Base-by-base conservation (phyloP, 1,284 basidiomycete species). In the Anthracocystis walkeri region DNA sequence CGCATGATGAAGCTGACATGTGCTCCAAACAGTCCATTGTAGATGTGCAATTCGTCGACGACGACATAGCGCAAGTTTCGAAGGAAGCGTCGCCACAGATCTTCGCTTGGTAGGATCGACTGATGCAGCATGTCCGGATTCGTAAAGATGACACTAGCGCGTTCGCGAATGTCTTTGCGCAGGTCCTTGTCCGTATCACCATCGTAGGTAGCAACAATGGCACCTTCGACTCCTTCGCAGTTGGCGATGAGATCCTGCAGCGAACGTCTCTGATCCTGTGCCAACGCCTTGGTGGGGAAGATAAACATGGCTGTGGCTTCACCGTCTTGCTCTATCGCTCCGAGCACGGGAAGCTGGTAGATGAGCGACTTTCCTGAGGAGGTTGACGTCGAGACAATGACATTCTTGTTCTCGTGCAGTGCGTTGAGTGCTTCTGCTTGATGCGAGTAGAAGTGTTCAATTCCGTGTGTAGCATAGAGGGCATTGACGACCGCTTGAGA, bases 351-450 rank as follows among this genome's bases (percentile, higher is more conserved):
- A 14, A 94, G 63, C 57, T 85, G 87, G 59, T 87, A 96, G 55
- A 96, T 94, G 21, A 96, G 88, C 83, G 93, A 95, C 86, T 96
- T 96, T 8, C 94, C 94, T 4, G 93, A 94, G 2, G 93, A 93
- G 2, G 94, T 96, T 75, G 91, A 92, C 0, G 94, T 96, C 1
- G 93, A 94, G 20, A 95, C 92, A 51, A 96, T 93, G 25, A 95
- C 93, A 83, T 93, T 88, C 57, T 89, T 89, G 7, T 89, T 89
- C 40, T 86, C 81, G 11, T 87, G 84, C 20, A 96, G 87, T 0
- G 90, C 90, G 68, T 90, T 89, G 69, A 96, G 91, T 1, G 94
- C 92, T 35, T 88, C 87, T 4, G 90, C 90, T 85, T 96, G 94
- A 77, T 96, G 94, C 5, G 87, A 87, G 82, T 94, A 96, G 42